Conservation (phyloP, 257 asterid genomes). For the Scutellaria baicalensis region DNA sequence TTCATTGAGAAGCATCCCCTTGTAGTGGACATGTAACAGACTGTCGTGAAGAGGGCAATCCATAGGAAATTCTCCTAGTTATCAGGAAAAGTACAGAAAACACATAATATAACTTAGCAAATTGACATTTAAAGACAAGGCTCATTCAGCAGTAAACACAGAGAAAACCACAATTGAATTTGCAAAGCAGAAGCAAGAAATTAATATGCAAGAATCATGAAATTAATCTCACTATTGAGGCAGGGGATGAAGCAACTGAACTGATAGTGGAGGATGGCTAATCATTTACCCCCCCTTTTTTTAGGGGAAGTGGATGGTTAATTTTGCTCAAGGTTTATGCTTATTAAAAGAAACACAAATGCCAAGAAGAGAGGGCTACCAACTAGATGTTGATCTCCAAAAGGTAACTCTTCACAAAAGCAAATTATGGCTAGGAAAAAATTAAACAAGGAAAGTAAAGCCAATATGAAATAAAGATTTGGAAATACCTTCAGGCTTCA, state of each 20-base stretch:
- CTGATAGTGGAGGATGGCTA: not conserved
- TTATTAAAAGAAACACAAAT: not conserved
- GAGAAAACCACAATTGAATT: not conserved
- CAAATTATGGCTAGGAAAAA: not conserved
- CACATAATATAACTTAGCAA: slow-evolving; percentile 8
- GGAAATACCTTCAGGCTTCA: not conserved
- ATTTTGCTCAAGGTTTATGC: not conserved
- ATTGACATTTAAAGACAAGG: slow-evolving; percentile 5
- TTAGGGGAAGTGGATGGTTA: too few relatives aligned
- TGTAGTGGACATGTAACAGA: slow-evolving; percentile 76
- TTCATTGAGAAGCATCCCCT: slow-evolving; percentile 83
- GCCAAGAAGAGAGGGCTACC: not conserved
- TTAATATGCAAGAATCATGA: not conserved
- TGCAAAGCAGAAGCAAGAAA: not conserved
- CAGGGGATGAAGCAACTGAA: not conserved
- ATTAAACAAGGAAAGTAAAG: not conserved
- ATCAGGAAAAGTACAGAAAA: slow-evolving; percentile 22
- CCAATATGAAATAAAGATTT: not conserved
- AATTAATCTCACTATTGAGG: not conserved
- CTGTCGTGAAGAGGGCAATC: slow-evolving; percentile 99
- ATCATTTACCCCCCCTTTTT: too few relatives aligned
- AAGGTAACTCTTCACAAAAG: not conserved
- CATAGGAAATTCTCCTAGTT: slow-evolving; percentile 96
- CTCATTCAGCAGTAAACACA: not conserved
- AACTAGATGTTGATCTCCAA: not conserved